Conservation (phyloP, 257 asterid genomes). For the Striga asiatica region DNA sequence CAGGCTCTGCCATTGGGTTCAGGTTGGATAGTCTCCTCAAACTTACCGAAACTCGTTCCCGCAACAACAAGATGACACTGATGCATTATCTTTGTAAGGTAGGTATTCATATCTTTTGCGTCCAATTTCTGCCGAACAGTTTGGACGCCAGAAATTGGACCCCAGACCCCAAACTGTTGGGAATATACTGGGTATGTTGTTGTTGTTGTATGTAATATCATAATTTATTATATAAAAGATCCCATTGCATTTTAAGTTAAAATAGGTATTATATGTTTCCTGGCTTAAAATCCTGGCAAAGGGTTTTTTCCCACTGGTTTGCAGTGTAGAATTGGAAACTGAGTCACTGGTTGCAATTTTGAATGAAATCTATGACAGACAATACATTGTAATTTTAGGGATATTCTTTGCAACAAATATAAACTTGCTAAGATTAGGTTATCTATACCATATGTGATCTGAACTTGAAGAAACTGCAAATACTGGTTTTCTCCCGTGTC, state of each 20-base stretch:
- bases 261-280: constrained; percentile 1
- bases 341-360: neutral
- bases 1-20: constrained; percentile 94
- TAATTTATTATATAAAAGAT: constrained; percentile 1
- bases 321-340: neutral
- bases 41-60: constrained; percentile 90
- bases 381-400: neutral
- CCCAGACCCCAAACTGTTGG: no score
- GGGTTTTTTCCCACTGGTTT: neutral
- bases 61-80: constrained; percentile 90
- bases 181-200: no score
- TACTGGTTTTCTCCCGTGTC: constrained; percentile 1
- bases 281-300: no score
- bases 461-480: neutral
- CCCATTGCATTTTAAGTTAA: neutral
- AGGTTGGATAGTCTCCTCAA: constrained; percentile 92
- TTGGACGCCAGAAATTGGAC: no score
- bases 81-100: constrained; percentile 99
- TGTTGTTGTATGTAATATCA: neutral
- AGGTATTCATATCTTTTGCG: constrained; percentile 5
- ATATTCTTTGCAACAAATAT: neutral
- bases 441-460: neutral
- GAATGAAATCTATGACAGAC: neutral
- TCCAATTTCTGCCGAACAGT: constrained; percentile 15
- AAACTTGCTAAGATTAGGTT: neutral